Conservation (phyloP, 176 grass and related monocot species). For the Oryza meyeriana region DNA sequence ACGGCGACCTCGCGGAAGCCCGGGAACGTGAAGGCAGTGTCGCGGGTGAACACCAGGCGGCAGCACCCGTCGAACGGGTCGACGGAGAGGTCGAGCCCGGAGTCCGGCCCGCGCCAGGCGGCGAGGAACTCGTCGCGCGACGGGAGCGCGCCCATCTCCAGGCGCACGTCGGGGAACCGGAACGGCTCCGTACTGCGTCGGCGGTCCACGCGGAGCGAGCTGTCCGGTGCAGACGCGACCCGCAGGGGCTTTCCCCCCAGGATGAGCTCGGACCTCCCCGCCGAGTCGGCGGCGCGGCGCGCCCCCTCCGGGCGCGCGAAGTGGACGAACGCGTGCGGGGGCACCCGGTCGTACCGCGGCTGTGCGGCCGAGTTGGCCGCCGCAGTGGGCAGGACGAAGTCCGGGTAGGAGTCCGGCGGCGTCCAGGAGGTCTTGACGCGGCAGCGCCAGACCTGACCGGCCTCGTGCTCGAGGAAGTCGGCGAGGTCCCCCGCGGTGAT, state of each 20-base stretch:
- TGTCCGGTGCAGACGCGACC: constrained; percentile 39
- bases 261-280: constrained; percentile 52
- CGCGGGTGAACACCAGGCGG: constrained; percentile 54
- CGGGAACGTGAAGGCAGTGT: constrained; percentile 56
- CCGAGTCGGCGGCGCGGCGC: constrained; percentile 48
- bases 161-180: constrained; percentile 54
- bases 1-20: constrained; percentile 27
- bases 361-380: neutral
- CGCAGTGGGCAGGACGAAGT: constrained; percentile 36
- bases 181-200: constrained; percentile 46
- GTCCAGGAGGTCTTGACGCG: constrained; percentile 82
- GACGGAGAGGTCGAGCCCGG: constrained; percentile 54
- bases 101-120: constrained; percentile 51
- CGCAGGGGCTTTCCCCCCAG: constrained; percentile 37
- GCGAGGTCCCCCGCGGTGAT: constrained; percentile 50
- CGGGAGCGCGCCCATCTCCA: constrained; percentile 59
- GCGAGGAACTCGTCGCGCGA: constrained; percentile 42
- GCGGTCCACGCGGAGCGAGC: constrained; percentile 46
- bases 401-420: constrained; percentile 58
- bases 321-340: constrained; percentile 86
- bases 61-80: constrained; percentile 75
- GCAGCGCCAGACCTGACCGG: constrained; percentile 82
- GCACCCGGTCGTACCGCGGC: constrained; percentile 50
- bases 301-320: constrained; percentile 56
- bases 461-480: constrained; percentile 58